These are phyloP conservation scores for Kurtzmaniella fragi DNA, from an alignment of 805 yeast species.

Conservation along the genomic window DNA sequence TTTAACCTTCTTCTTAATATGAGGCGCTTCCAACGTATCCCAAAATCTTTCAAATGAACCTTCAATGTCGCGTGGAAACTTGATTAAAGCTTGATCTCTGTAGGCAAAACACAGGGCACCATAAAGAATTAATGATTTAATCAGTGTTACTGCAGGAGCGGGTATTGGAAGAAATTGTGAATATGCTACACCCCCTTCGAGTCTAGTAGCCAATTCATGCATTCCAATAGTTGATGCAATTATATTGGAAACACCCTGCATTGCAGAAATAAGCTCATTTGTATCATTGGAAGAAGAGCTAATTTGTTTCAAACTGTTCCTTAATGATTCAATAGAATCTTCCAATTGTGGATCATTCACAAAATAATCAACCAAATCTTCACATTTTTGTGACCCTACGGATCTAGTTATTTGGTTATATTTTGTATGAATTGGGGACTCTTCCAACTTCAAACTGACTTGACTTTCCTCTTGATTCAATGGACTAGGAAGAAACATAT, in stretches of 20 bases:
- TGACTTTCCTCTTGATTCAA: slow-evolving; percentile 18
- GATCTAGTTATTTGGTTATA: slow-evolving; percentile 21
- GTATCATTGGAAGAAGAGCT: slow-evolving; percentile 6
- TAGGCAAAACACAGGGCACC: slow-evolving; percentile 19
- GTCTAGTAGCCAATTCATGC: slow-evolving; percentile 55
- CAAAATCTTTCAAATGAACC: slow-evolving; percentile 20
- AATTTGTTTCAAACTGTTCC: slow-evolving; percentile 10
- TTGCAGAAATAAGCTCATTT: neutral
- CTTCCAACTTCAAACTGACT: slow-evolving; percentile 6
- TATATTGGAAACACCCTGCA: slow-evolving; percentile 18
- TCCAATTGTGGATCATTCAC: slow-evolving; percentile 19
- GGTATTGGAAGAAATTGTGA: slow-evolving; percentile 22
- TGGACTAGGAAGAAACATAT: slow-evolving; percentile 42
- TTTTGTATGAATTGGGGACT: slow-evolving; percentile 8
- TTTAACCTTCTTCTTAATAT: slow-evolving; percentile 1
- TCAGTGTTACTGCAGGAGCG: slow-evolving; percentile 21
- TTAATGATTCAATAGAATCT: slow-evolving; percentile 10
- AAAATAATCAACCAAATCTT: slow-evolving; percentile 17
- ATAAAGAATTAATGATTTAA: slow-evolving; percentile 41
- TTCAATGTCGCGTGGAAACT: slow-evolving; percentile 3
- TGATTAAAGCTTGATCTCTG: slow-evolving; percentile 6
- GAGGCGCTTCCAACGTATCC: slow-evolving; percentile 10
- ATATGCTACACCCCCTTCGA: slow-evolving; percentile 29
- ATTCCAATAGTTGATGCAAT: slow-evolving; percentile 50
- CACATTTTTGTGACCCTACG: slow-evolving; percentile 22